These are phyloP conservation scores for Fusarium verticillioides DNA, from an alignment of 2,329 filamentous ascomycete genomes.

Conservation along the genomic window DNA sequence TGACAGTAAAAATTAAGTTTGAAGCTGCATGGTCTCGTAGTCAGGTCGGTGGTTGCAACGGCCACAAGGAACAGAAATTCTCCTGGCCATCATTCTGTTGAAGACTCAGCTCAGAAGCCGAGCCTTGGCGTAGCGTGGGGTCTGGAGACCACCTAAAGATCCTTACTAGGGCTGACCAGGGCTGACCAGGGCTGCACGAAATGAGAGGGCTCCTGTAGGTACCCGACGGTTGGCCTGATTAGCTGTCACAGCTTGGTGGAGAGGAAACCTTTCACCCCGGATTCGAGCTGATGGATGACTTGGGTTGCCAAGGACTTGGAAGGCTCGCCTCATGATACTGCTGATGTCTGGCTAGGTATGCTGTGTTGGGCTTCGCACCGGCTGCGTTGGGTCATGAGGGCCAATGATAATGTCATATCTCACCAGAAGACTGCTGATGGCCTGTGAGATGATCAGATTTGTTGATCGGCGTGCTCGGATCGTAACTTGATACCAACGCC, in stretches of 20 bases:
- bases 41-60: constrained; percentile 10
- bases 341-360: constrained; percentile 18
- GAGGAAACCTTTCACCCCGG: constrained; percentile 38
- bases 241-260: constrained; percentile 42
- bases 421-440: constrained; percentile 1
- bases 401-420: constrained; percentile 10
- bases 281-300: constrained; percentile 35
- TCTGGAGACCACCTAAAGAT: constrained; percentile 15
- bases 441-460: constrained; percentile 15
- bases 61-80: neutral
- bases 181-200: constrained; percentile 39
- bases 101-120: constrained; percentile 21
- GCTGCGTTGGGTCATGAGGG: constrained; percentile 19
- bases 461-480: constrained; percentile 37
- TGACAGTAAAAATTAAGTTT: constrained; percentile 4
- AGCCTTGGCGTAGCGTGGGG: constrained; percentile 37
- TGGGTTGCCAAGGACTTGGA: constrained; percentile 10
- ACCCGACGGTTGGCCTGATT: constrained; percentile 30
- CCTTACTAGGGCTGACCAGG: constrained; percentile 40
- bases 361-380: constrained; percentile 15
- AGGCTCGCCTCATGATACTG: constrained; percentile 18
- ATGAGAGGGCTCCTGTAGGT: constrained; percentile 35
- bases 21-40: constrained; percentile 5
- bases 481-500: constrained; percentile 36
- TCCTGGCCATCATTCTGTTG: neutral